Conservation (phyloP, 768 basidiomycete species). For the Multifurca ochricompacta region DNA sequence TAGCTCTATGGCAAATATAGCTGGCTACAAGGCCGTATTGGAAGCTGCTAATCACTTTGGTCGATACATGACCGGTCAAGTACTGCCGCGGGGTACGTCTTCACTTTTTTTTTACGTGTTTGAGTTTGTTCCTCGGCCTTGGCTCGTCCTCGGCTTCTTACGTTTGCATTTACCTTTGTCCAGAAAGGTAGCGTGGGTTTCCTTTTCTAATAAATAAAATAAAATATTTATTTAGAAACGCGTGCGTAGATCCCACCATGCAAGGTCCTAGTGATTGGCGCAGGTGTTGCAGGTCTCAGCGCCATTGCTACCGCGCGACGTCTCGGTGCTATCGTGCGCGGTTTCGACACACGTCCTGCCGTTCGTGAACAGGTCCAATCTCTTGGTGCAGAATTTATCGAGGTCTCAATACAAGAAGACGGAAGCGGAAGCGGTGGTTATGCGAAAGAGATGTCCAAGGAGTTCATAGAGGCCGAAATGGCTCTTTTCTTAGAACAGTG, state of each 20-base stretch:
- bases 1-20: slow-evolving; percentile 93
- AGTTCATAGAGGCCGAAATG: slow-evolving; percentile 86
- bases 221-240: slow-evolving; percentile 2
- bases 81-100: slow-evolving; percentile 80
- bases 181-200: slow-evolving; percentile 35
- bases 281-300: slow-evolving; percentile 82
- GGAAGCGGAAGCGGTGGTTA: slow-evolving; percentile 80
- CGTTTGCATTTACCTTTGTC: neutral
- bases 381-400: slow-evolving; percentile 84
- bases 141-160: slow-evolving; percentile 2
- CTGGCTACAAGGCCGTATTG: slow-evolving; percentile 88
- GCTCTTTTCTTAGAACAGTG: slow-evolving; percentile 81
- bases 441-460: slow-evolving; percentile 86
- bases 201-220: neutral
- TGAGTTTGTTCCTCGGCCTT: too few species aligned
- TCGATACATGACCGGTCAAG: slow-evolving; percentile 83
- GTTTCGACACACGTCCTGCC: slow-evolving; percentile 79
- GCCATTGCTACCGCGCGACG: slow-evolving; percentile 81
- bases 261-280: slow-evolving; percentile 82
- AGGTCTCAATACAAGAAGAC: slow-evolving; percentile 72
- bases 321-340: slow-evolving; percentile 82
- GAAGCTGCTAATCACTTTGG: slow-evolving; percentile 89
- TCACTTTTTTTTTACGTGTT: slow-evolving; percentile 7
- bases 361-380: slow-evolving; percentile 88
- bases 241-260: slow-evolving; percentile 65